Conservation (phyloP, 2,329 filamentous ascomycete species). For the Orbilia javanica region DNA sequence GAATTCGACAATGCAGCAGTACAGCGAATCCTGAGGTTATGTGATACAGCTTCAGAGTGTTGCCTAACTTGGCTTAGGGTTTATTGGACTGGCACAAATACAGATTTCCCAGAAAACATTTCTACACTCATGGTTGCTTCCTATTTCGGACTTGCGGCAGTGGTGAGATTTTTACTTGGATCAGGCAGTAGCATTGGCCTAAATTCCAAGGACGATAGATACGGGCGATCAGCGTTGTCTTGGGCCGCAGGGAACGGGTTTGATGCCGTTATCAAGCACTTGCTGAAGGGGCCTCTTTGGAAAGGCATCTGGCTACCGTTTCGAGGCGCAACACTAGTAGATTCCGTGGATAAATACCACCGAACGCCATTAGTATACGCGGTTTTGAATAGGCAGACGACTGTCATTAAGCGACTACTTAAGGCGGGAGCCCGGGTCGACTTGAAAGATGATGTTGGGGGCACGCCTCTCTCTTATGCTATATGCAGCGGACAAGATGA, state of each 20-base stretch:
- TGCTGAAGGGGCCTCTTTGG: no score
- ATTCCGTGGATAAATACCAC: background rate
- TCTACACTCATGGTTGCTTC: background rate
- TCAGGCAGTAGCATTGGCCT: conserved; percentile 1
- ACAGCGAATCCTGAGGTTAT: background rate
- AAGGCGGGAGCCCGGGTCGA: conserved; percentile 4
- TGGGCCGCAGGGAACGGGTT: no score
- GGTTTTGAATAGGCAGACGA: background rate
- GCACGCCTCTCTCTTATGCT: conserved; percentile 21
- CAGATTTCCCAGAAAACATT: background rate
- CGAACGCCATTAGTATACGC: conserved; percentile 22
- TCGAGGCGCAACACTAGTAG: no score
- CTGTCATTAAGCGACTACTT: background rate
- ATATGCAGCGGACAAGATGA: background rate
- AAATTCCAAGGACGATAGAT: background rate
- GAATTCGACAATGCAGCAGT: background rate
- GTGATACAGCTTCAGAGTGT: background rate
- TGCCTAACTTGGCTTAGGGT: background rate
- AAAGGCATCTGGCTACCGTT: no score
- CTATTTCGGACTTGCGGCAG: background rate
- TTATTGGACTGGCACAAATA: background rate
- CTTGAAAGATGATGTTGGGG: conserved; percentile 14
- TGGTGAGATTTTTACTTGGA: background rate
- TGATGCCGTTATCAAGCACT: no score
- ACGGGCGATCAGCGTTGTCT: no score